Evolutionary conservation across 78 protist genomes (phyloP).

Genomic region (Dictyostelium citrinum): DNA sequence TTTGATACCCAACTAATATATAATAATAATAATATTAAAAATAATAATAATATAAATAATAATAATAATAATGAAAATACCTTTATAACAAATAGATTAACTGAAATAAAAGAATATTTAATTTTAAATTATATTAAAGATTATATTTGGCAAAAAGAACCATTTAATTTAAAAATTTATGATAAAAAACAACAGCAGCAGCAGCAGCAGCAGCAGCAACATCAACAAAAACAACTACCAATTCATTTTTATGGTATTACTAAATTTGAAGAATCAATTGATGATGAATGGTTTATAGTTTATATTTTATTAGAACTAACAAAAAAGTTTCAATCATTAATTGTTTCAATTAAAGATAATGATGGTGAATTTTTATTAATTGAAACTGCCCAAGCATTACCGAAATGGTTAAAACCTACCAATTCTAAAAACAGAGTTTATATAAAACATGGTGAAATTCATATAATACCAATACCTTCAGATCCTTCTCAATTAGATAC

Average conservation of each 20-base stretch:
- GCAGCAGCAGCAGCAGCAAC: not conserved
- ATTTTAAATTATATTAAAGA: not conserved
- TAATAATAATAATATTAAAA: not conserved
- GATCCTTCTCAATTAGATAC: slow-evolving; percentile 41
- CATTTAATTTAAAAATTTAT: slow-evolving; percentile 59
- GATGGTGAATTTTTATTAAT: slow-evolving; percentile 92
- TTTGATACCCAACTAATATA: not conserved
- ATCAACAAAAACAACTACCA: not conserved
- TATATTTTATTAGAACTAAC: slow-evolving; percentile 75
- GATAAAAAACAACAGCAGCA: not conserved
- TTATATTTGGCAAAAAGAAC: slow-evolving; percentile 85
- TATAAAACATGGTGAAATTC: slow-evolving; percentile 35
- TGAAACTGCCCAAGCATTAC: slow-evolving; percentile 75
- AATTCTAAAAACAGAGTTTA: slow-evolving; percentile 66
- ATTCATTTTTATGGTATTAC: slow-evolving; percentile 10
- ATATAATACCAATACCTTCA: slow-evolving; percentile 66
- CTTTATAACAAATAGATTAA: not conserved
- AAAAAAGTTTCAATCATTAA: not conserved
- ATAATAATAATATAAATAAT: not conserved
- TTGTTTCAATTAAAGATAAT: slow-evolving; percentile 24
- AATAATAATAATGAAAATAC: not conserved
- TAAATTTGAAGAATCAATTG: slow-evolving; percentile 82
- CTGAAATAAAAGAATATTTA: slow-evolving; percentile 11
- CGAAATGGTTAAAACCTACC: slow-evolving; percentile 81
- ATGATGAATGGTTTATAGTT: slow-evolving; percentile 92